Conservation (phyloP, 371 early-diverging fungal genomes). For the Blakeslea trispora region DNA sequence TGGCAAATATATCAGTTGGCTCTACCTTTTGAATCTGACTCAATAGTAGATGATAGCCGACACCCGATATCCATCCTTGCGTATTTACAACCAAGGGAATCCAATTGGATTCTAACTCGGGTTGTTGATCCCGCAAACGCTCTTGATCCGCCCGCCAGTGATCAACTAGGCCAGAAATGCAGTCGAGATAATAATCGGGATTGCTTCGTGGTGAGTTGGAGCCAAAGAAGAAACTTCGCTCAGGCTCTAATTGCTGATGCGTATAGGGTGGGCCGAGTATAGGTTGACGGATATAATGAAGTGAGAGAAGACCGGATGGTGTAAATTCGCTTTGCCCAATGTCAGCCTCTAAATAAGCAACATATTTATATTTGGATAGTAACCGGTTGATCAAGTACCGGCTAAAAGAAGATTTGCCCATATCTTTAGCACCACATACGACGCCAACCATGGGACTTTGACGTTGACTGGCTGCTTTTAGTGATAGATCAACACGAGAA, state of each 20-base stretch:
- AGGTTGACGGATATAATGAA: constrained; percentile 65
- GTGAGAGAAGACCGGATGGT: constrained; percentile 69
- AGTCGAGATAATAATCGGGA: constrained; percentile 70
- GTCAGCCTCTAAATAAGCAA: constrained; percentile 83
- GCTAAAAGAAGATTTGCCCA: constrained; percentile 79
- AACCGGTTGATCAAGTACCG: constrained; percentile 68
- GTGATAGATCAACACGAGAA: neutral
- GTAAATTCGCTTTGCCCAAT: constrained; percentile 83
- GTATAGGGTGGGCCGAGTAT: constrained; percentile 81
- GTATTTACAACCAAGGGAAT: constrained; percentile 83
- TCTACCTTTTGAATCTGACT: constrained; percentile 51
- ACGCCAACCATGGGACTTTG: constrained; percentile 47
- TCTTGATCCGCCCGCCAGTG: constrained; percentile 49
- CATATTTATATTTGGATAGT: constrained; percentile 51
- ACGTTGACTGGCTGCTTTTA: constrained; percentile 18
- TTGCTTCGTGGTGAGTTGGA: constrained; percentile 62
- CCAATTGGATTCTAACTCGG: constrained; percentile 9
- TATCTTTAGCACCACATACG: constrained; percentile 70
- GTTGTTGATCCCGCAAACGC: constrained; percentile 5
- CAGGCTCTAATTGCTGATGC: constrained; percentile 58
- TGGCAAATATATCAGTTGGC: constrained; percentile 60
- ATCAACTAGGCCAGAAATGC: constrained; percentile 55
- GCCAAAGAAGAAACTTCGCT: constrained; percentile 69
- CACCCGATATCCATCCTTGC: constrained; percentile 82
- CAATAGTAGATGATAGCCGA: constrained; percentile 70